These are phyloP conservation scores for Eutrema heterophyllum DNA, from an alignment of 345 rosid genomes.

Conservation along the genomic window DNA sequence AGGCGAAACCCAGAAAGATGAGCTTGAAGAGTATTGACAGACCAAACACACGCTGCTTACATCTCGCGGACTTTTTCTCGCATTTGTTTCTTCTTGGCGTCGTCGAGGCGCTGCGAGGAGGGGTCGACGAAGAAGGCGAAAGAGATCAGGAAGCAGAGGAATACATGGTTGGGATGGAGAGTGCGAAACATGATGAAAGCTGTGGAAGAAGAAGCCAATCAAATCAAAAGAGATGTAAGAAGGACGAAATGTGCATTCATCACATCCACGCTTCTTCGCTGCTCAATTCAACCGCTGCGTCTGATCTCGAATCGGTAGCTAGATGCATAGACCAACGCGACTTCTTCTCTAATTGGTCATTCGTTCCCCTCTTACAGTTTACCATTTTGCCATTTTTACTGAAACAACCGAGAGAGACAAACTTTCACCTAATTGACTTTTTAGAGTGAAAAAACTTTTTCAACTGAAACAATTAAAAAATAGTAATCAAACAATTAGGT, in stretches of 20 bases:
- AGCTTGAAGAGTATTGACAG: not conserved
- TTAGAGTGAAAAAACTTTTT: not conserved
- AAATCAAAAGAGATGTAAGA: not conserved
- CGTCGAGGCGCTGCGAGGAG: constrained; percentile 38
- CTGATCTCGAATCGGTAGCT: constrained; percentile 8
- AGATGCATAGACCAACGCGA: not conserved
- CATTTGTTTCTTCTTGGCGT: constrained; percentile 59
- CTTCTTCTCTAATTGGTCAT: constrained; percentile 1
- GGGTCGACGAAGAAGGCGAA: constrained; percentile 29
- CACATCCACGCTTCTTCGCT: not conserved
- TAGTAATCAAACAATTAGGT: not conserved
- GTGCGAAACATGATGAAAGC: not conserved
- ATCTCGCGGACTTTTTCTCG: constrained; percentile 80
- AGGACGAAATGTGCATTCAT: not conserved
- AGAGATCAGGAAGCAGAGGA: constrained; percentile 44
- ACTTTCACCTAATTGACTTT: not conserved
- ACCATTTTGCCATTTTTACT: constrained; percentile 1
- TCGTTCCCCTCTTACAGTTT: not conserved
- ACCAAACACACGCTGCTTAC: constrained; percentile 34
- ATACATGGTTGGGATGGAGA: constrained; percentile 7
- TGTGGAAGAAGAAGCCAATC: constrained; percentile 2
- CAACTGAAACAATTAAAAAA: not conserved
- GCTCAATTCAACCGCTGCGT: too few relatives aligned
- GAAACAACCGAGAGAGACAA: not conserved
- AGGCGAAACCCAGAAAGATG: not conserved